phyloP scores from a whole-genome alignment of 164 flowering plant species.

The Vitis amurensis region DNA sequence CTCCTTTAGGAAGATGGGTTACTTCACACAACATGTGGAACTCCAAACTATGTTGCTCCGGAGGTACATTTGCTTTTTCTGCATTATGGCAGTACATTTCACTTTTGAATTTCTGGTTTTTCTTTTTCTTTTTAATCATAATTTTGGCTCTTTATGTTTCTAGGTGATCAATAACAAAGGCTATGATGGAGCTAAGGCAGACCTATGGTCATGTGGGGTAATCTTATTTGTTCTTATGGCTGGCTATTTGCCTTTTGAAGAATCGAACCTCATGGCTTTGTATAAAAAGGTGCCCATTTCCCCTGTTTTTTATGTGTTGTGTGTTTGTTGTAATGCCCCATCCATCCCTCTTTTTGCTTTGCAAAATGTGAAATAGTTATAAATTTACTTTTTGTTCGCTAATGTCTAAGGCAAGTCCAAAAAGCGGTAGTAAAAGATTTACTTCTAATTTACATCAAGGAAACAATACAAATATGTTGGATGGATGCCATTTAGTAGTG shows the following conservation, averaged over 20 bases:
- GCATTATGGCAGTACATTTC: neutral
- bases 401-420: too few species aligned
- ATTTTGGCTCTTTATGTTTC: slow-evolving; percentile 9
- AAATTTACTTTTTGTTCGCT: too few species aligned
- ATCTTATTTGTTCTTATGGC: slow-evolving; percentile 95
- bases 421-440: too few species aligned
- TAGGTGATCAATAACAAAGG: slow-evolving; percentile 92
- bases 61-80: slow-evolving; percentile 58
- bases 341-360: too few species aligned
- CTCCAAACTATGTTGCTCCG: slow-evolving; percentile 98
- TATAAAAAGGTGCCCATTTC: slow-evolving; percentile 71
- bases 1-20: slow-evolving; percentile 82
- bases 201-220: slow-evolving; percentile 97
- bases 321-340: neutral
- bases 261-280: slow-evolving; percentile 71
- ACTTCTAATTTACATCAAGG: too few species aligned
- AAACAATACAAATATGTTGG: too few species aligned
- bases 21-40: slow-evolving; percentile 96
- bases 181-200: slow-evolving; percentile 97
- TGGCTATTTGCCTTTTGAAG: slow-evolving; percentile 94
- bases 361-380: too few species aligned
- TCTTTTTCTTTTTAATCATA: neutral
- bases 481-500: too few species aligned
- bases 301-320: neutral
- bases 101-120: neutral